Base-by-base conservation (phyloP, 1,139 yeast species). In the Candida buenavistaensis region DNA sequence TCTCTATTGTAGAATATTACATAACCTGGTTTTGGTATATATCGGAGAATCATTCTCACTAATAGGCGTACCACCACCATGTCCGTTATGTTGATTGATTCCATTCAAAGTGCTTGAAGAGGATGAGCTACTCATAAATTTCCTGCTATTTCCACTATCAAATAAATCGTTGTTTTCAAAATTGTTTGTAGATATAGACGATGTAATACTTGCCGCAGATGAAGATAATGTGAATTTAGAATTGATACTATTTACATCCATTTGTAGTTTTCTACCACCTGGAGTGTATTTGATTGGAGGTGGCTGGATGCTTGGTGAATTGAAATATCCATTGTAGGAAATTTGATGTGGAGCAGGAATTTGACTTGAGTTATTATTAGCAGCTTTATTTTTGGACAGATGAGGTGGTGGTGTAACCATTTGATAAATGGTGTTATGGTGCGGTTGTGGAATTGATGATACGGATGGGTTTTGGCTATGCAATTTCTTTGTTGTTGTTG, bases 21-120 rank as follows among this genome's bases (percentile, higher is more conserved):
- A 30, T 30, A 30, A 30, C 24, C 33, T 23, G 11, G 33, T 32
- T 16, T 32, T 29, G 7, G 29, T 30, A 26, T 22, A 35, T 9
- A 34, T 24, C 5, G 45, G 45, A 12, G 43, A 39, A 21, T 33
- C 37, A 34, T 32, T 36, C 26, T 40, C 45, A 33, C 40, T 42
- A 11, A 30, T 24, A 14, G 46, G 44, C 16, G 45, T 42, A 23
- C 26, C 26, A 19, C n/a, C 23, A 28, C 20, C 20, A 15, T 11
- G n/a, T n/a, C n/a, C 26, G 14, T 5, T n/a, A 26, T 10, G 11
- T 8, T 14, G 3, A 21, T 20, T 19, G 23, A 17, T 5, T 8
- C 21, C 24, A 27, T 15, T 28, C 14, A 23, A 14, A 10, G 25
- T 22, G 15, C 25, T 28, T n/a, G 26, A 14, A 22, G 24, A 20